phyloP scores from a whole-genome alignment of 2,329 filamentous ascomycete genomes.

The Xylariaceae sp. region DNA sequence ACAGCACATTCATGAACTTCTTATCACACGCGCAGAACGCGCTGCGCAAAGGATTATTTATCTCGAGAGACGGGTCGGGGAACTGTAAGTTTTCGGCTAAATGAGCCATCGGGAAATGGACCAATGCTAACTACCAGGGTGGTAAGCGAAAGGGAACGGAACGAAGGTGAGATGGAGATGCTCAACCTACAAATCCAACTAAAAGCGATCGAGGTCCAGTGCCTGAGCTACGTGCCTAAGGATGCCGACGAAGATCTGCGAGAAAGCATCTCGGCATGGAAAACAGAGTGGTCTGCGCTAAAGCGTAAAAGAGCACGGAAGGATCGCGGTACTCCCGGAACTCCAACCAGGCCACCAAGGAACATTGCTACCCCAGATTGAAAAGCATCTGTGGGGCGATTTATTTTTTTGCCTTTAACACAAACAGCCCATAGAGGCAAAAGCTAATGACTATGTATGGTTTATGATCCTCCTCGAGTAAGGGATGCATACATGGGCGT shows the following conservation, averaged over 20 bases:
- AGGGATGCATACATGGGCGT: slow-evolving; percentile 2
- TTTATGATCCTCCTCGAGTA: slow-evolving; percentile 1
- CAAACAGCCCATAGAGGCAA: slow-evolving; percentile 12
- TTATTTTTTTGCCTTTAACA: slow-evolving; percentile 9
- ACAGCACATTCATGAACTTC: slow-evolving; percentile 63
- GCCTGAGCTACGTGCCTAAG: slow-evolving; percentile 49
- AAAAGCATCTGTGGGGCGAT: not conserved
- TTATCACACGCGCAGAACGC: slow-evolving; percentile 60
- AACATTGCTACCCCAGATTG: slow-evolving; percentile 12
- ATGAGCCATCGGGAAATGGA: not conserved
- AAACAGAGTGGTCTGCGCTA: slow-evolving; percentile 59
- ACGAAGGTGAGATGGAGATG: slow-evolving; percentile 62
- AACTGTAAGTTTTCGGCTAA: slow-evolving; percentile 51
- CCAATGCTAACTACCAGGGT: slow-evolving; percentile 17
- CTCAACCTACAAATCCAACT: slow-evolving; percentile 64
- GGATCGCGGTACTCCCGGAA: slow-evolving; percentile 11
- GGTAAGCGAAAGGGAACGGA: slow-evolving; percentile 59
- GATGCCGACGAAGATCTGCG: slow-evolving; percentile 59
- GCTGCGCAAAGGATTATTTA: slow-evolving; percentile 62
- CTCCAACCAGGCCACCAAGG: slow-evolving; percentile 23
- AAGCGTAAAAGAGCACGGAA: slow-evolving; percentile 48
- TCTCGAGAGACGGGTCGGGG: slow-evolving; percentile 59
- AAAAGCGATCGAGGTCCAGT: slow-evolving; percentile 64
- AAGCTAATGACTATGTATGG: slow-evolving; percentile 9
- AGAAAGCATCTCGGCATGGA: slow-evolving; percentile 63